Evolutionary conservation across 139 green algal genomes (phyloP).

Genomic region (Bryopsis sp.): DNA sequence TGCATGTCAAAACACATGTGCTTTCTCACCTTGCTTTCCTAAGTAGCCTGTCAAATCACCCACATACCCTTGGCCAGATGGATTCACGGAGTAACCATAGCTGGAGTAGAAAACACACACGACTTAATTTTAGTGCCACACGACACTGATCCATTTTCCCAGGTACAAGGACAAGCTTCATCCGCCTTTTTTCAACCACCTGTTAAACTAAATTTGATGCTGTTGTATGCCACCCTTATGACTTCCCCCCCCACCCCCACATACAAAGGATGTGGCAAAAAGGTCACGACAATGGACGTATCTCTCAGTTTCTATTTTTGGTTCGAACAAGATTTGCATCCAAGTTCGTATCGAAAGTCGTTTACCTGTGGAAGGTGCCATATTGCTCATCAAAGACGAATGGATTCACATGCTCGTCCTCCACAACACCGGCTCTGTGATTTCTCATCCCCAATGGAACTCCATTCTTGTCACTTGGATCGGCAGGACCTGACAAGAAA

Average conservation of each 20-base stretch:
- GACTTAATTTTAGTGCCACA: neutral
- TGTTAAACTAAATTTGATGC: neutral
- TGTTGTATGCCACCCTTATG: neutral
- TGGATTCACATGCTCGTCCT: slow-evolving; percentile 44
- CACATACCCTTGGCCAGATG: neutral
- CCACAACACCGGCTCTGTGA: slow-evolving; percentile 54
- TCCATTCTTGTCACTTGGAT: neutral
- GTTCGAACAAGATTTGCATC: slow-evolving; percentile 14
- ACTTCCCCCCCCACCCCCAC: too few relatives aligned
- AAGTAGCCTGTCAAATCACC: neutral
- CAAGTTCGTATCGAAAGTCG: slow-evolving; percentile 21
- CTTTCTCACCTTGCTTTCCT: neutral
- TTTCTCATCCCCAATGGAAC: slow-evolving; percentile 56
- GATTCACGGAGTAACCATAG: slow-evolving; percentile 1
- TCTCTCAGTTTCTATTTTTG: neutral
- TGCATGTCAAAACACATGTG: neutral
- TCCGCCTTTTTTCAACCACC: neutral
- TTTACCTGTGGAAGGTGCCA: slow-evolving; percentile 62
- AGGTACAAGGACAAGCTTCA: neutral
- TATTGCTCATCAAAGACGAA: slow-evolving; percentile 86
- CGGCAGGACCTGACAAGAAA: neutral
- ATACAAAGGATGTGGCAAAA: neutral
- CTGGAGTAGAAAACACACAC: neutral
- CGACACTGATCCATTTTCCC: neutral
- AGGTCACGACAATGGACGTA: neutral